Base-by-base conservation (phyloP, 495 filamentous ascomycete genomes). In the Tuber melanosporum region DNA sequence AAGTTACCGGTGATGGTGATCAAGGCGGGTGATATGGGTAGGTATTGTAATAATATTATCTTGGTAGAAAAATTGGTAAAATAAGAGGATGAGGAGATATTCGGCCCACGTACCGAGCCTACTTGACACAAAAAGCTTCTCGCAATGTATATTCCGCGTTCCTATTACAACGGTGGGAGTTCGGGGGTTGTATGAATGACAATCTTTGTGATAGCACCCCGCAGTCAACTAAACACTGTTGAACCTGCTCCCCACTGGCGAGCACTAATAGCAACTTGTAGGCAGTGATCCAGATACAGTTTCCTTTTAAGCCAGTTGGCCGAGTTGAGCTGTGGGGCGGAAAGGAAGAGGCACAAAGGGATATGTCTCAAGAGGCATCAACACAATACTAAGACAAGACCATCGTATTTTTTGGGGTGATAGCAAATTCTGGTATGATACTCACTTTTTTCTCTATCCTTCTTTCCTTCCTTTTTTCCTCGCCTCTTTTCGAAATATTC, bases 291-390 rank as follows among this genome's bases (percentile, higher is more conserved):
- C 52, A 78, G 74, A 76, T 76, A 57, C 43, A 46, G 79, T 76
- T 80, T 71, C 72, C 71, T 76, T 71, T 71, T 22, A 57, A 43
- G n/a, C 72, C 71, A 41, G 46, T 57, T 69, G 73, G 41, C 71
- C 26, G 77, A 74, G 57, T 71, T 49, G 78, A 74, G 46, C 70
- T 47, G 70, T 62, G 45, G 74, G 70, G 73, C 43, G 66, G 73
- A 73, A 75, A 39, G 46, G 49, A 39, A 79, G 69, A 75, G 73
- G 73, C 78, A 79, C 70, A 52, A 49, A 44, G 75, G 73, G 41
- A 71, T 62, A 76, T 79, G 74, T 80, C 77, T 80, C 74, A 80
- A 80, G 74, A 71, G 79, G 66, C 7, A 77, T 80, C 77, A 80
- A 80, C 66, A 76, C 74, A 79, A 36, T 47, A 78, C 73, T 42